Percentiles rank a stretch among this genome's conserved stretches.
phyloP scores from a whole-genome alignment of 352 stramenopile genomes.

The Pseudoperonospora humuli region DNA sequence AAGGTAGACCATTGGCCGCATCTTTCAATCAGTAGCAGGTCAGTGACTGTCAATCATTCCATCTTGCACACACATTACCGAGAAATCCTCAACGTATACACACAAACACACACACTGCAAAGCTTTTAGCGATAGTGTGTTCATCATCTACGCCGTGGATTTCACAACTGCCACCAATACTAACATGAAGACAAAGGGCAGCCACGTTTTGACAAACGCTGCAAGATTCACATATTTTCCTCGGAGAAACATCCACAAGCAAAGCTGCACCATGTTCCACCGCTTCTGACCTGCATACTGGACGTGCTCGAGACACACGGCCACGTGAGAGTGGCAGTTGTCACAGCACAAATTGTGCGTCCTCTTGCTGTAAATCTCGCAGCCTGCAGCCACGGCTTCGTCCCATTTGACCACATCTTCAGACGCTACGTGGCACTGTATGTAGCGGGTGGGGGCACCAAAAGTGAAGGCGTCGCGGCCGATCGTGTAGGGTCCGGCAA shows the following conservation, averaged over 20 bases:
- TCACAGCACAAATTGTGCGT: constrained; percentile 96
- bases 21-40: neutral
- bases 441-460: constrained; percentile 78
- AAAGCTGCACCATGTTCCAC: constrained; percentile 80
- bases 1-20: neutral
- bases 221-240: constrained; percentile 41
- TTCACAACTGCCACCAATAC: constrained; percentile 20
- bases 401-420: constrained; percentile 82
- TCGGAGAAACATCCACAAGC: constrained; percentile 75
- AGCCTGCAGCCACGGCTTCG: constrained; percentile 80
- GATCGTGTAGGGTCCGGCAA: constrained; percentile 93
- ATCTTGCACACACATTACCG: neutral
- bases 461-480: constrained; percentile 85
- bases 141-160: constrained; percentile 11
- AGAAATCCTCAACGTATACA: no score
- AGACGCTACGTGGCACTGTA: constrained; percentile 59
- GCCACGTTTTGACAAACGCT: constrained; percentile 33
- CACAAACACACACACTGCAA: no score
- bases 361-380: constrained; percentile 86
- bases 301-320: constrained; percentile 61
- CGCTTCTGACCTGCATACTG: constrained; percentile 40
- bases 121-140: neutral
- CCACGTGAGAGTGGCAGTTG: constrained; percentile 97
- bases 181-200: constrained; percentile 29
- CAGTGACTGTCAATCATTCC: neutral